Percentiles rank a stretch among this genome's conserved stretches.
Evolutionary conservation across 2,329 filamentous ascomycete genomes (phyloP).

Genomic region (Aspergillus chevalieri): DNA sequence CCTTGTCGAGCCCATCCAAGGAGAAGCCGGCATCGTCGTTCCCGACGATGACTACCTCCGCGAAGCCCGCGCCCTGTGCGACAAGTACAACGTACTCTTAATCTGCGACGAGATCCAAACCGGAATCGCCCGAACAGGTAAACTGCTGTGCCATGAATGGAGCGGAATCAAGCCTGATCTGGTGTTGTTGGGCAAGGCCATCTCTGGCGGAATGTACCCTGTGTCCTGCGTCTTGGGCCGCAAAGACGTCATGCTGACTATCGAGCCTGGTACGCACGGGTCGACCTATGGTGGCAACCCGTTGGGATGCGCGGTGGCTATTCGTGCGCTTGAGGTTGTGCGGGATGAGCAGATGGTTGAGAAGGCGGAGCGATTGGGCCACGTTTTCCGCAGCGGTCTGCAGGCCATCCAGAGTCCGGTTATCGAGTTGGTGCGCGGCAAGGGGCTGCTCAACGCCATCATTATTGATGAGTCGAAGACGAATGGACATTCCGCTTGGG

Average conservation of each 20-base stretch:
- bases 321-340: conserved; percentile 88
- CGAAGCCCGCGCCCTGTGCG: conserved; percentile 76
- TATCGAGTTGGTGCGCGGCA: conserved; percentile 78
- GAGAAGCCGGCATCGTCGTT: conserved; percentile 93
- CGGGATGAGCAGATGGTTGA: conserved; percentile 84
- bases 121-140: conserved; percentile 88
- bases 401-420: conserved; percentile 69
- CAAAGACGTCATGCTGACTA: conserved; percentile 88
- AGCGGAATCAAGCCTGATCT: conserved; percentile 91
- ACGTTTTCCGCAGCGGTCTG: conserved; percentile 75
- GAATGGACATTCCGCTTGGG: conserved; percentile 84
- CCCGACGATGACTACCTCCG: conserved; percentile 82
- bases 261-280: conserved; percentile 94
- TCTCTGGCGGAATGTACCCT: conserved; percentile 98
- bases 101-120: conserved; percentile 99
- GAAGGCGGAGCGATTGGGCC: conserved; percentile 72
- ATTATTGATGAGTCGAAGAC: conserved; percentile 89
- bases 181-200: conserved; percentile 91
- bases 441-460: conserved; percentile 90
- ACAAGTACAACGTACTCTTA: conserved; percentile 88
- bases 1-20: conserved; percentile 93
- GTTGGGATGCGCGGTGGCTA: conserved; percentile 88
- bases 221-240: conserved; percentile 85
- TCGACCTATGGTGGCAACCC: conserved; percentile 99
- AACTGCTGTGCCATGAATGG: conserved; percentile 92